Percentiles rank a stretch among this genome's conserved stretches.
These are phyloP conservation scores for Syzygium aqueum DNA, from an alignment of 345 rosid genomes.

Conservation along the genomic window DNA sequence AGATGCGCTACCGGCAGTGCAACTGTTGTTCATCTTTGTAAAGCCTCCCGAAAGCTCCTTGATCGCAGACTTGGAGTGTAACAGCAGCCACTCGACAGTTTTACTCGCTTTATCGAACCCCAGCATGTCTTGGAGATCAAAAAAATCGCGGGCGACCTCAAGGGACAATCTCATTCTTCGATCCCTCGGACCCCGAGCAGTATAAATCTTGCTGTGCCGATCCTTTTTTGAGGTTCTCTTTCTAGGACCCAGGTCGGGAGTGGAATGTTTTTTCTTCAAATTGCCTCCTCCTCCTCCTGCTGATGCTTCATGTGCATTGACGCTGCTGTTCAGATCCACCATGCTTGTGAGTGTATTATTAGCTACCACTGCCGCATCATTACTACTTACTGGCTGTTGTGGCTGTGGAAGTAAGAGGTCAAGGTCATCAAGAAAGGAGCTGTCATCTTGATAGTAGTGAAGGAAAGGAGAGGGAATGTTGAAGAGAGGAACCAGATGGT, in stretches of 20 bases:
- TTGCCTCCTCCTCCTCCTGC: not conserved
- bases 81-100: slow-evolving; percentile 76
- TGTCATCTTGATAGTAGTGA: slow-evolving; percentile 20
- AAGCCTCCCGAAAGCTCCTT: slow-evolving; percentile 21
- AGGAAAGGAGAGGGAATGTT: slow-evolving; percentile 30
- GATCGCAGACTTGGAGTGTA: slow-evolving; percentile 51
- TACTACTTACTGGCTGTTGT: not conserved
- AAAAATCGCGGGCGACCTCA: slow-evolving; percentile 61
- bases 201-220: slow-evolving; percentile 80
- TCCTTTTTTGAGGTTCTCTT: slow-evolving; percentile 50
- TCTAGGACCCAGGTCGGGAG: not conserved
- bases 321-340: not conserved
- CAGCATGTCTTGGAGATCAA: slow-evolving; percentile 73
- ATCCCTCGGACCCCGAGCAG: slow-evolving; percentile 74
- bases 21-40: not conserved
- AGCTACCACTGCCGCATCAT: not conserved
- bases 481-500: slow-evolving; percentile 17
- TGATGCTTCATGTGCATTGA: not conserved
- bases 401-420: slow-evolving; percentile 11
- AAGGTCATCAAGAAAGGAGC: not conserved
- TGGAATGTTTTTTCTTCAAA: not conserved
- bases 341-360: not conserved
- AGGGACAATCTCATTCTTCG: slow-evolving; percentile 82
- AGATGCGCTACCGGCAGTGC: slow-evolving; percentile 18
- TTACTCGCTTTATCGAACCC: slow-evolving; percentile 78